Percentiles rank a stretch among this genome's conserved stretches.
Conservation (phyloP, 768 basidiomycete genomes). For the Gloeophyllum trabeum region DNA sequence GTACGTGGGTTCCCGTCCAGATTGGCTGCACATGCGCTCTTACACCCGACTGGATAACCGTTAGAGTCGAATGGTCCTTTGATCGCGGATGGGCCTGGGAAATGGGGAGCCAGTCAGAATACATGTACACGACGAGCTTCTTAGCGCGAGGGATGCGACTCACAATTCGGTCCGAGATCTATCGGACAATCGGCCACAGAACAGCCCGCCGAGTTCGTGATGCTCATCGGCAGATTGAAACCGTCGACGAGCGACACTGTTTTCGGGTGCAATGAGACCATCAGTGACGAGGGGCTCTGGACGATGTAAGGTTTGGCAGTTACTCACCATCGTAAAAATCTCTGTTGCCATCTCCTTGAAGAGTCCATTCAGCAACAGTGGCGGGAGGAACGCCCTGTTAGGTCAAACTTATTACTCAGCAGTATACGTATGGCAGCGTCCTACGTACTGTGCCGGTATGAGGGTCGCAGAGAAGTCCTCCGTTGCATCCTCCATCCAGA, state of each 20-base stretch:
- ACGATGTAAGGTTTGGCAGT: not conserved
- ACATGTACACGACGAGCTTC: not conserved
- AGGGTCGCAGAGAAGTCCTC: conserved; percentile 25
- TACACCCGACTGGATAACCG: conserved; percentile 30
- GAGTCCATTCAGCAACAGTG: conserved; percentile 59
- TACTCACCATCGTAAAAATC: conserved; percentile 53
- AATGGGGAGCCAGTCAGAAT: not conserved
- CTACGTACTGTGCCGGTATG: conserved; percentile 22
- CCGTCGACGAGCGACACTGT: conserved; percentile 22
- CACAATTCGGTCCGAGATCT: conserved; percentile 24
- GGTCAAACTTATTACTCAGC: not conserved
- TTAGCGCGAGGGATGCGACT: not conserved
- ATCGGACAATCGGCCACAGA: conserved; percentile 22
- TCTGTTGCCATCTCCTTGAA: conserved; percentile 24
- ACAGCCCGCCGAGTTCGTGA: conserved; percentile 20
- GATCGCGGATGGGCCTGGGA: conserved; percentile 20
- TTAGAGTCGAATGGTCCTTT: conserved; percentile 23
- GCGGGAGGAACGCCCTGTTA: conserved; percentile 54
- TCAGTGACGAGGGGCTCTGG: not conserved
- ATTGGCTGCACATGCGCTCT: conserved; percentile 28
- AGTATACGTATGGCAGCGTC: not conserved
- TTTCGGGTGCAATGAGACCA: not conserved
- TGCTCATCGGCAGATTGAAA: conserved; percentile 22
- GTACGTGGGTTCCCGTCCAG: conserved; percentile 22
- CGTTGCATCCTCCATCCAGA: conserved; percentile 27